Percentiles rank a stretch among this genome's conserved stretches.
phyloP scores from a whole-genome alignment of 176 grass and related monocot species.

The Zoysia japonica region DNA sequence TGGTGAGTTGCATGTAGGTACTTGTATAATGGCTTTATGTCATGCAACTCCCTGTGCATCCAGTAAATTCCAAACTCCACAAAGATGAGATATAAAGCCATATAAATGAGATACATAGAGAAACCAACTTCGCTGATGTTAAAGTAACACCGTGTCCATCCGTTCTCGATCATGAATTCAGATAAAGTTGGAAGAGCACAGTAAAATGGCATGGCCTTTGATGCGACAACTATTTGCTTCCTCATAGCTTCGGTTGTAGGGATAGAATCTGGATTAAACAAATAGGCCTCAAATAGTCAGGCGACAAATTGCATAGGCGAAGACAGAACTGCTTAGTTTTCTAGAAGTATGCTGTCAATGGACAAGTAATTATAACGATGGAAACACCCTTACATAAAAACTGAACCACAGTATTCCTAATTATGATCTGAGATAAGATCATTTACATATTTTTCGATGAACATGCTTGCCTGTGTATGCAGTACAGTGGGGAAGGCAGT shows the following conservation, averaged over 20 bases:
- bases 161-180: slow-evolving; percentile 83
- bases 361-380: neutral
- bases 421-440: slow-evolving; percentile 5
- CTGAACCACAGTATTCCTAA: neutral
- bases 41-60: slow-evolving; percentile 99
- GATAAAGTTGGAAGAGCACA: slow-evolving; percentile 75
- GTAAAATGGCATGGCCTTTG: slow-evolving; percentile 85
- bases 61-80: slow-evolving; percentile 98
- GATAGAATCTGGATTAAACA: slow-evolving; percentile 65
- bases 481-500: too few species aligned
- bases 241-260: slow-evolving; percentile 84
- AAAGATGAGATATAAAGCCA: slow-evolving; percentile 62
- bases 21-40: slow-evolving; percentile 97
- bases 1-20: slow-evolving; percentile 87
- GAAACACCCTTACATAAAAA: neutral
- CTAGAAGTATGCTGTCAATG: neutral
- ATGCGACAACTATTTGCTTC: slow-evolving; percentile 85
- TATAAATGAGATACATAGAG: slow-evolving; percentile 55
- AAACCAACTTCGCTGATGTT: slow-evolving; percentile 71
- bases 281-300: neutral
- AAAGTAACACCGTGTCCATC: slow-evolving; percentile 83
- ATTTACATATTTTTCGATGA: neutral
- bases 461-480: neutral
- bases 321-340: slow-evolving; percentile 10
- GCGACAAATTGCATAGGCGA: slow-evolving; percentile 4